phyloP scores from a whole-genome alignment of 306 rosid species.

The Medicago ruthenica region DNA sequence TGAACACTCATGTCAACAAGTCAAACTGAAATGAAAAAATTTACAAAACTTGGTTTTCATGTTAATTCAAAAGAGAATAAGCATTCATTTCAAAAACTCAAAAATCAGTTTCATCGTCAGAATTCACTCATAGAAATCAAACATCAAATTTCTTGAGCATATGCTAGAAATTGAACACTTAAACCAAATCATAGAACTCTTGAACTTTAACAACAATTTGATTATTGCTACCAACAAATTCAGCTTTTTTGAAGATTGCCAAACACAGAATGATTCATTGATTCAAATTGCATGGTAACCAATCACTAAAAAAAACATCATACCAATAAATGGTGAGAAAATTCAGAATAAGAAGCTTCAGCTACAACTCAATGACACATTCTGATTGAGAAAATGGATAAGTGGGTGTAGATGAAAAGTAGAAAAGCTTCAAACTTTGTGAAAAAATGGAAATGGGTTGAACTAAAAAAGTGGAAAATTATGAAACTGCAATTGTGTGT shows the following conservation, averaged over 20 bases:
- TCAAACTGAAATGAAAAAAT: conserved; percentile 24
- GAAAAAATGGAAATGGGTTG: conserved; percentile 40
- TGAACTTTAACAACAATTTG: not conserved
- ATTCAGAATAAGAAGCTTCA: conserved; percentile 22
- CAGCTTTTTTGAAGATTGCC: not conserved
- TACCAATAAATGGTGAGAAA: conserved; percentile 40
- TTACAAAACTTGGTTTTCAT: conserved; percentile 20
- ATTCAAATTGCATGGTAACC: not conserved
- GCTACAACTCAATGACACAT: conserved; percentile 31
- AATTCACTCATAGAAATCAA: conserved; percentile 23
- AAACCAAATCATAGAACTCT: conserved; percentile 13
- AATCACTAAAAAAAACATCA: conserved; percentile 27
- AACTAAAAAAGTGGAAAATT: conserved; percentile 22
- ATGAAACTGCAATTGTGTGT: conserved; percentile 37
- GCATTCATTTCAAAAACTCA: conserved; percentile 4
- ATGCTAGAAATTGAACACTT: conserved; percentile 18
- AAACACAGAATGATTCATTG: not conserved
- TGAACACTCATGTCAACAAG: conserved; percentile 36
- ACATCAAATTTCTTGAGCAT: conserved; percentile 26
- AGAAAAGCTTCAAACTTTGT: conserved; percentile 41
- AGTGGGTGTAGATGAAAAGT: conserved; percentile 45
- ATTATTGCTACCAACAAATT: not conserved
- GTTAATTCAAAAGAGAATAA: conserved; percentile 4
- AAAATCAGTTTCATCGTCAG: conserved; percentile 34
- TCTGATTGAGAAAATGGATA: conserved; percentile 13